Percentiles rank a stretch among this genome's conserved stretches.
These are phyloP conservation scores for Pyrus bretschneideri DNA, from an alignment of 306 rosid species.

Conservation along the genomic window DNA sequence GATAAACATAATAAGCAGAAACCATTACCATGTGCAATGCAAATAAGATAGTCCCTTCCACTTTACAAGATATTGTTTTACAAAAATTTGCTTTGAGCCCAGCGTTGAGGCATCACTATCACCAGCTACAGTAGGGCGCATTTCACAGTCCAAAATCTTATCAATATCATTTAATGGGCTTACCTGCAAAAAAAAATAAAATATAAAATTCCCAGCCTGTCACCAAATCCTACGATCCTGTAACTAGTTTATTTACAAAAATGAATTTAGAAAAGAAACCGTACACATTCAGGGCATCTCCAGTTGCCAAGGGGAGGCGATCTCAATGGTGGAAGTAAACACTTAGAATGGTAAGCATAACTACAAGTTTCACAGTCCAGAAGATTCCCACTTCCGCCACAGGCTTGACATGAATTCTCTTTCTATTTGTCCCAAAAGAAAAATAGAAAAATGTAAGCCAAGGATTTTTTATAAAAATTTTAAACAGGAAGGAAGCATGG, in stretches of 20 bases:
- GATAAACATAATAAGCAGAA: background rate
- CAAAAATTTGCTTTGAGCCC: slow-evolving; percentile 79
- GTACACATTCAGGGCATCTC: slow-evolving; percentile 99
- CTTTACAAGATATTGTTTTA: slow-evolving; percentile 95
- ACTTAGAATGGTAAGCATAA: slow-evolving; percentile 77
- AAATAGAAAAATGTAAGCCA: slow-evolving; percentile 1
- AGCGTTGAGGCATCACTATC: slow-evolving; percentile 66
- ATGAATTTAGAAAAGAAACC: slow-evolving; percentile 21
- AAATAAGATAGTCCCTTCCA: slow-evolving; percentile 94
- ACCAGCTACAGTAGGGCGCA: slow-evolving; percentile 84
- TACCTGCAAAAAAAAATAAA: slow-evolving; percentile 47
- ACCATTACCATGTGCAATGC: slow-evolving; percentile 76
- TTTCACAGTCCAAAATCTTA: slow-evolving; percentile 83
- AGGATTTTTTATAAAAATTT: background rate
- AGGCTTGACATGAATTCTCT: slow-evolving; percentile 90
- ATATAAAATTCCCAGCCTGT: slow-evolving; percentile 9
- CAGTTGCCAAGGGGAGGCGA: slow-evolving; percentile 57
- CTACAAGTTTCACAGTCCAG: slow-evolving; percentile 77
- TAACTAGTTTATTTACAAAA: background rate
- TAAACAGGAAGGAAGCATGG: background rate
- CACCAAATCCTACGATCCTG: slow-evolving; percentile 6
- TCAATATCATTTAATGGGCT: slow-evolving; percentile 92
- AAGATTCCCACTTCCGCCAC: slow-evolving; percentile 80
- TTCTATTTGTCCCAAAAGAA: slow-evolving; percentile 38
- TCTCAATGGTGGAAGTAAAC: slow-evolving; percentile 76